Evolutionary conservation across 2,329 filamentous ascomycete species (phyloP).

Genomic region (Thielaviopsis populi): DNA sequence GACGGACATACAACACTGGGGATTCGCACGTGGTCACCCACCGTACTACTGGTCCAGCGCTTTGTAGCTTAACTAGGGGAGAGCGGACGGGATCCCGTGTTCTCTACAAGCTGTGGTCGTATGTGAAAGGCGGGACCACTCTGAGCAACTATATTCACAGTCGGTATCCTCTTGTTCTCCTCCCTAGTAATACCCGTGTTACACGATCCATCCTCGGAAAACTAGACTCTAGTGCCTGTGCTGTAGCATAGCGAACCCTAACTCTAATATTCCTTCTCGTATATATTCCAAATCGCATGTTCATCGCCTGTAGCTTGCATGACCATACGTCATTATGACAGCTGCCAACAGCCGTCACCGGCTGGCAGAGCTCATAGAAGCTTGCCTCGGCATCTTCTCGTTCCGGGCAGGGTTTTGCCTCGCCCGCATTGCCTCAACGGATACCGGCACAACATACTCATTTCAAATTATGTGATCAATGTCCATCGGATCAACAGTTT

Average conservation of each 20-base stretch:
- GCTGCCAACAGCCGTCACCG: neutral
- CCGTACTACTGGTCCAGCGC: neutral
- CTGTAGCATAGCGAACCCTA: no score
- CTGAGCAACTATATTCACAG: neutral
- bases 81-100: neutral
- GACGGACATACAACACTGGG: neutral
- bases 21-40: neutral
- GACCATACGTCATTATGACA: neutral
- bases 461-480: neutral
- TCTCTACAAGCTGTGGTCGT: neutral
- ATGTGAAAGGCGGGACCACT: neutral
- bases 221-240: no score
- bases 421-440: neutral
- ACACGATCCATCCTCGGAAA: no score
- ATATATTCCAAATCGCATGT: neutral
- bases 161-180: no score
- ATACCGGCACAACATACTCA: neutral
- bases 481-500: neutral
- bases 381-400: conserved; percentile 1
- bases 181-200: no score
- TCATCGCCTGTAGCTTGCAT: neutral
- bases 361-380: neutral
- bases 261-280: no score
- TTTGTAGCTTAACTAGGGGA: neutral
- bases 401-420: neutral